Conservation (phyloP, 345 rosid genomes). For the Brassica cretica region DNA sequence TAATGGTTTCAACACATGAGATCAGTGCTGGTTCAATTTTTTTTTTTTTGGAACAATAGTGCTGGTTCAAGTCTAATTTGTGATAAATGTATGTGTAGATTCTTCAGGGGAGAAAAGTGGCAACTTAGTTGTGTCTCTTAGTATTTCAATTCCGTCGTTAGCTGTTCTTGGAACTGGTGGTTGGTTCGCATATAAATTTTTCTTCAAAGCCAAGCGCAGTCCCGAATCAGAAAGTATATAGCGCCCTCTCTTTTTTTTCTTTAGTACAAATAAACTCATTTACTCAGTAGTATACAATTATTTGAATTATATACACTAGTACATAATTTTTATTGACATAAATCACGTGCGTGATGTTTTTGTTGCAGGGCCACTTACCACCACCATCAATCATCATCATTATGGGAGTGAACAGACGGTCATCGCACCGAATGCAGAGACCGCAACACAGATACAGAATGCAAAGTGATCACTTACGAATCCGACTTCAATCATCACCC, state of each 20-base stretch:
- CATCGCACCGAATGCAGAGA: neutral
- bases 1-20: neutral
- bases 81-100: slow-evolving; percentile 6
- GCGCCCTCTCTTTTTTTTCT: neutral
- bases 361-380: slow-evolving; percentile 18
- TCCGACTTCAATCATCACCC: slow-evolving; percentile 2
- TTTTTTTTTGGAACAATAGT: neutral
- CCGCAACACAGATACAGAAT: neutral
- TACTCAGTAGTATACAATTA: too few species aligned
- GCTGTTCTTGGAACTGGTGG: neutral
- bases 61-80: neutral
- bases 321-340: neutral
- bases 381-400: slow-evolving; percentile 12
- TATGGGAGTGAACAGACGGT: neutral
- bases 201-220: slow-evolving; percentile 14
- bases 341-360: neutral
- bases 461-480: neutral
- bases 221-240: slow-evolving; percentile 18
- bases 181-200: neutral
- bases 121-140: slow-evolving; percentile 18
- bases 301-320: too few species aligned
- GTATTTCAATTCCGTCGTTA: slow-evolving; percentile 8
- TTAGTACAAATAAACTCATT: neutral
- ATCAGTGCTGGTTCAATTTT: neutral
- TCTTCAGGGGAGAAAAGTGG: slow-evolving; percentile 16